These are phyloP conservation scores for Penicillium paradoxum DNA, from an alignment of 495 filamentous ascomycete species.

Conservation along the genomic window DNA sequence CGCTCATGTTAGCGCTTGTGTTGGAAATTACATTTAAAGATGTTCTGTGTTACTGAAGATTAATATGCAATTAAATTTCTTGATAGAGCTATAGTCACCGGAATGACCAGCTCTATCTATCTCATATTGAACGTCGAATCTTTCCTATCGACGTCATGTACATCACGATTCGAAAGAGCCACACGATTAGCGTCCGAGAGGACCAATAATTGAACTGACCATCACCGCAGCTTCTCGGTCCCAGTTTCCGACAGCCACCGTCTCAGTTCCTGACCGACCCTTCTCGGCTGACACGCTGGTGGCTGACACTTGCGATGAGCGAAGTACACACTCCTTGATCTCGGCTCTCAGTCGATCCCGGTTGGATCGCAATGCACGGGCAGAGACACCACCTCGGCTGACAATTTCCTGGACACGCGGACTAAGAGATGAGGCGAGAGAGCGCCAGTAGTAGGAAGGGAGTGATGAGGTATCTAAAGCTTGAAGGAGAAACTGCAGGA, in stretches of 20 bases:
- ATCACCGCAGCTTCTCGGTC: constrained; percentile 95
- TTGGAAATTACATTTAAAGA: no score
- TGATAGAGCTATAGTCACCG: not conserved
- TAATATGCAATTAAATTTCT: not conserved
- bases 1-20: no score
- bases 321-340: constrained; percentile 76
- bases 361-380: constrained; percentile 73
- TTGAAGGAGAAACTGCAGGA: constrained; percentile 69
- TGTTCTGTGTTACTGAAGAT: not conserved
- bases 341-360: constrained; percentile 69
- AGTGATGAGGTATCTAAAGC: constrained; percentile 82
- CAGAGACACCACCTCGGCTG: constrained; percentile 72
- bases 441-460: constrained; percentile 87
- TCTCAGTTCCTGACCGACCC: constrained; percentile 35
- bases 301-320: constrained; percentile 61
- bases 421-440: constrained; percentile 71
- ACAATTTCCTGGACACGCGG: constrained; percentile 78
- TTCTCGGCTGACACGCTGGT: constrained; percentile 37
- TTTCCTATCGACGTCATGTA: not conserved
- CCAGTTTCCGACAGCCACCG: constrained; percentile 54
- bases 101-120: not conserved
- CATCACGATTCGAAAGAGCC: not conserved
- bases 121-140: not conserved
- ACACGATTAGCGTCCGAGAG: constrained; percentile 36
- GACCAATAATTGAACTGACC: constrained; percentile 68